A percentile compares a stretch with the other conserved stretches of the same genome.
phyloP scores from a whole-genome alignment of 2,329 filamentous ascomycete species.

The Botryotinia globosa region DNA sequence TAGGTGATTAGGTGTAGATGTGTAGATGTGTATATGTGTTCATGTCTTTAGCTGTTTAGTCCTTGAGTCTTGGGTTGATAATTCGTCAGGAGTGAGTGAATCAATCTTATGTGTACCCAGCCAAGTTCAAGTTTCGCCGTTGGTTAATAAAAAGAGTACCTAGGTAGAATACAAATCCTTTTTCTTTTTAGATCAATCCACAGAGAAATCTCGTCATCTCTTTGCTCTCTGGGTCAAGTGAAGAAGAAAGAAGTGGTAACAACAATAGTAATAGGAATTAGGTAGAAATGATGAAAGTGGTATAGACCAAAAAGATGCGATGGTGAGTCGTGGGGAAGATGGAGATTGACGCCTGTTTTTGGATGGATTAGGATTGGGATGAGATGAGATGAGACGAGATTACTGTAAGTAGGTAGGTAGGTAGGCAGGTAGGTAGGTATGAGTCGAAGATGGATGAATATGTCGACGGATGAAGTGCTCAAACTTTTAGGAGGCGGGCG shows the following conservation, averaged over 20 bases:
- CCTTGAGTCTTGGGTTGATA: background rate
- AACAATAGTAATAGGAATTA: background rate
- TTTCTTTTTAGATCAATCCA: background rate
- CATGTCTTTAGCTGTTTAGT: background rate
- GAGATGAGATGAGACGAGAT: background rate
- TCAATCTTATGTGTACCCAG: background rate
- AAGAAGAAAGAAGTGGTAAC: background rate
- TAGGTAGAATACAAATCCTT: no score
- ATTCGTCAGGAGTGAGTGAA: background rate
- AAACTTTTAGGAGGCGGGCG: background rate
- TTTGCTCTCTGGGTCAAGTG: no score
- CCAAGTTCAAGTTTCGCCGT: background rate
- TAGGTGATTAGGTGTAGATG: no score
- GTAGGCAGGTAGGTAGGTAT: background rate
- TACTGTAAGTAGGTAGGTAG: no score
- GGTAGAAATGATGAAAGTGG: conserved; percentile 14
- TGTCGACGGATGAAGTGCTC: background rate
- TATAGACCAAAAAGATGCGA: background rate
- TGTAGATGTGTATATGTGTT: no score
- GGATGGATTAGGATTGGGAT: background rate
- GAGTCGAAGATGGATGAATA: background rate
- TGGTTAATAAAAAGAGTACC: background rate
- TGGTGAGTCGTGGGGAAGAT: conserved; percentile 7
- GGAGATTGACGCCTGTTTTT: background rate
- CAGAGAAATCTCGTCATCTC: background rate